These are phyloP conservation scores for Capsella rubella DNA, from an alignment of 441 rosid genomes.

Conservation along the genomic window DNA sequence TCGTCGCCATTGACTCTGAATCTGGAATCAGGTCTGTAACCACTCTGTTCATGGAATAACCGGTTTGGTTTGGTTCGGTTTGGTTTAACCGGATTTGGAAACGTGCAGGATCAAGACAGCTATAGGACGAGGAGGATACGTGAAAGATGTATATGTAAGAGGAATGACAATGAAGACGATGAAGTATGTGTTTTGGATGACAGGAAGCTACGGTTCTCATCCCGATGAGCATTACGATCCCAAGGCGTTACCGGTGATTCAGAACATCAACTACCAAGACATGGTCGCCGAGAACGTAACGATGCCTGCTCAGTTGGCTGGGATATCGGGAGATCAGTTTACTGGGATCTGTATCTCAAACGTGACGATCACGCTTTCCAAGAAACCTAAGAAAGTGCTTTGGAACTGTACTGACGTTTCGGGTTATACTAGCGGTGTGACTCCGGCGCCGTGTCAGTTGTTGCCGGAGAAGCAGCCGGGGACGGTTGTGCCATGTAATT, in stretches of 20 bases:
- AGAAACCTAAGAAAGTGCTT: slow-evolving; percentile 59
- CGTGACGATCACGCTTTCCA: slow-evolving; percentile 56
- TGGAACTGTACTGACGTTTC: slow-evolving; percentile 67
- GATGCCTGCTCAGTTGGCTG: slow-evolving; percentile 65
- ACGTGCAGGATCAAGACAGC: slow-evolving; percentile 62
- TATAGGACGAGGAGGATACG: slow-evolving; percentile 69
- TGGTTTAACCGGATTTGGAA: neutral
- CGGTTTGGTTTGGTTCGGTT: slow-evolving; percentile 12
- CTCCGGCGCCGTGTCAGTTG: slow-evolving; percentile 58
- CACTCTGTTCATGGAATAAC: neutral
- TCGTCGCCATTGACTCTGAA: slow-evolving; percentile 66
- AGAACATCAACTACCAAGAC: slow-evolving; percentile 66
- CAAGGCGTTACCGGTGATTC: slow-evolving; percentile 60
- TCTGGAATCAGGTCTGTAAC: slow-evolving; percentile 52
- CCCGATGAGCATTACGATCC: slow-evolving; percentile 67
- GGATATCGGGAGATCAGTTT: slow-evolving; percentile 64
- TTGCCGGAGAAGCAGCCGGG: slow-evolving; percentile 52
- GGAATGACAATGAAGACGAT: slow-evolving; percentile 71
- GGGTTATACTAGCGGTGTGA: slow-evolving; percentile 61
- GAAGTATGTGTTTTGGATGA: slow-evolving; percentile 79
- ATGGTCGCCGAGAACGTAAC: slow-evolving; percentile 70
- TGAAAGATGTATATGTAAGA: slow-evolving; percentile 65
- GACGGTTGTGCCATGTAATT: slow-evolving; percentile 49
- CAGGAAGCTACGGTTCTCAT: slow-evolving; percentile 74
- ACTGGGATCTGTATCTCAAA: slow-evolving; percentile 72